phyloP scores from a whole-genome alignment of 208 protist species.

The Crithidia bombi region DNA sequence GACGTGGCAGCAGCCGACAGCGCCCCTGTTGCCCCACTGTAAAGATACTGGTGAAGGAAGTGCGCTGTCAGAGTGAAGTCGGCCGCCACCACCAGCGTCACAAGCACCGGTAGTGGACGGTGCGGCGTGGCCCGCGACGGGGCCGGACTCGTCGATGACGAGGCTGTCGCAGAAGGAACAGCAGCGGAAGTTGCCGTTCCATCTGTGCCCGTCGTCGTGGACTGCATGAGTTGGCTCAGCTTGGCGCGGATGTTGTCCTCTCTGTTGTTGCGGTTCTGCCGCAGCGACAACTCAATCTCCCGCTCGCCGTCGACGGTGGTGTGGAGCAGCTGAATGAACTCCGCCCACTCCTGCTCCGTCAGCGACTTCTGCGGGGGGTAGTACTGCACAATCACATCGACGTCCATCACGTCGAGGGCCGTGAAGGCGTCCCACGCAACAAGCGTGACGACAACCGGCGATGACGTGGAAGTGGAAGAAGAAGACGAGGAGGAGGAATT shows the following conservation, averaged over 20 bases:
- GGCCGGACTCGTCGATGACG: neutral
- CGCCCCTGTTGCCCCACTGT: slow-evolving; percentile 47
- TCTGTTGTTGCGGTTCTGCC: slow-evolving; percentile 52
- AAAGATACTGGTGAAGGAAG: slow-evolving; percentile 74
- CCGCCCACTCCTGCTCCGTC: slow-evolving; percentile 61
- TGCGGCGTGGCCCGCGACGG: neutral
- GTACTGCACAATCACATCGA: slow-evolving; percentile 77
- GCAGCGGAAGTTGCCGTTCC: neutral
- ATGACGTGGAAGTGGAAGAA: neutral
- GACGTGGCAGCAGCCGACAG: slow-evolving; percentile 27
- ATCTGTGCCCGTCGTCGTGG: slow-evolving; percentile 19
- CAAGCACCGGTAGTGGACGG: slow-evolving; percentile 47
- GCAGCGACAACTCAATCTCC: slow-evolving; percentile 52
- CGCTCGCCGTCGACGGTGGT: slow-evolving; percentile 67
- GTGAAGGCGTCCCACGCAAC: slow-evolving; percentile 74
- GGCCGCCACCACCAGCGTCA: slow-evolving; percentile 54
- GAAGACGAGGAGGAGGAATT: no score
- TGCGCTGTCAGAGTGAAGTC: slow-evolving; percentile 74
- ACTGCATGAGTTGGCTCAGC: slow-evolving; percentile 41
- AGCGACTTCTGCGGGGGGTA: slow-evolving; percentile 83
- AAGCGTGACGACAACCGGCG: slow-evolving; percentile 38
- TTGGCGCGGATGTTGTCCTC: slow-evolving; percentile 44
- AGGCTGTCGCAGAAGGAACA: neutral
- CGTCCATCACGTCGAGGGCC: slow-evolving; percentile 77
- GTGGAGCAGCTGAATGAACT: slow-evolving; percentile 79